phyloP scores from a whole-genome alignment of 2,329 filamentous ascomycete genomes.

The Cephalotrichum gorgonifer region DNA sequence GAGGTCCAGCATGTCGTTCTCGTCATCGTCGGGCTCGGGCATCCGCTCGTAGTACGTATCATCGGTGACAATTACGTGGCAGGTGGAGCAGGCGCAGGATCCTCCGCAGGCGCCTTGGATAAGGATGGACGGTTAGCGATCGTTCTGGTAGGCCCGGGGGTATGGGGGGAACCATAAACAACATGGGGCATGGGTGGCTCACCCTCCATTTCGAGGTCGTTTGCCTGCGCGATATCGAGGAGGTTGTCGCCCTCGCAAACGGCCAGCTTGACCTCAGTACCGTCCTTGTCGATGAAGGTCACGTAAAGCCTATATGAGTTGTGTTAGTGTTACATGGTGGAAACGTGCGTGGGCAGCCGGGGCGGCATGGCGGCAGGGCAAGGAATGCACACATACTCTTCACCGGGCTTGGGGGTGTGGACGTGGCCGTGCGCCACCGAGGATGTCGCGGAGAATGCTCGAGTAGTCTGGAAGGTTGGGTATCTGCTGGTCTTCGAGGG shows the following conservation, averaged over 20 bases:
- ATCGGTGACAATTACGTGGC: conserved; percentile 75
- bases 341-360: not conserved
- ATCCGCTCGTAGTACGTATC: conserved; percentile 68
- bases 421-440: conserved; percentile 63
- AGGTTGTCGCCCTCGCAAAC: conserved; percentile 85
- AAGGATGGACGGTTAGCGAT: conserved; percentile 1
- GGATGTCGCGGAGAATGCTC: not conserved
- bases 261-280: conserved; percentile 61
- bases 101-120: conserved; percentile 74
- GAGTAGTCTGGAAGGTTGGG: not conserved
- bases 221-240: conserved; percentile 85
- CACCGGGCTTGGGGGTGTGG: conserved; percentile 73
- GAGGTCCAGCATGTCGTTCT: conserved; percentile 85
- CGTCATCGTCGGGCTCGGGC: conserved; percentile 66
- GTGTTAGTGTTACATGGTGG: not conserved
- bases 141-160: not conserved
- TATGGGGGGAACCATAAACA: too few species aligned
- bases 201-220: conserved; percentile 97
- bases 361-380: not conserved
- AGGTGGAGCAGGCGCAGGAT: conserved; percentile 86
- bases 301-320: conserved; percentile 58
- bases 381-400: conserved; percentile 58
- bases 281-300: conserved; percentile 91
- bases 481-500: not conserved
- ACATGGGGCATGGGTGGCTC: conserved; percentile 12